Evolutionary conservation across 1,284 basidiomycete species (phyloP), one percentile per base, ranked within the genome.

Genomic region (Tylopilus sp.): DNA sequence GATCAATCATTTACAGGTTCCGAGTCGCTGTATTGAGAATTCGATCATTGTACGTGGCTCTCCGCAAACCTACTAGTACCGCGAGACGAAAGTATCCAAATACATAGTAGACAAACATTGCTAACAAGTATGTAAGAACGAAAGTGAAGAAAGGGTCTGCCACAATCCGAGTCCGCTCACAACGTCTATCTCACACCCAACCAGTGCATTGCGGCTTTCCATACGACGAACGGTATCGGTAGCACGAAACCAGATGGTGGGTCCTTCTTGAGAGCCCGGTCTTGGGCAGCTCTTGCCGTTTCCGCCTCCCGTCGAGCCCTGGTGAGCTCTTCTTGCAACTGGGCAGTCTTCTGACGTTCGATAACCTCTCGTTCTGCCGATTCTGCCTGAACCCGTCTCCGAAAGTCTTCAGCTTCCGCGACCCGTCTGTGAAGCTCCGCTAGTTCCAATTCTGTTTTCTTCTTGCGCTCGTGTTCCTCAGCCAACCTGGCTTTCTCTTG

Each of bases 191-290:
- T 56, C 36, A 47, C 61, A 52, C 64, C 64, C 17, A 69, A 46
- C 66, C 67, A 66, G 18, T 62, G 54, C 67, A 66, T 57, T 2
- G 64, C 64, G 5, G 64, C 64, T 18, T 52, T 66, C 64, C 64
- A 66, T 9, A 66, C 62, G 18, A 66, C 68, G 37, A 70, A 66
- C 8, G 64, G 66, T 50, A 70, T 69, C 4, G 67, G 64, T 15
- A 66, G 44, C 30, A 68, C 41, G 51, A 69, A 64, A 20, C 57
- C 51, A 3, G 63, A 49, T 2, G 66, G 55, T 3, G 65, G 52
- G 35, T 65, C 63, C 44, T 54, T 64, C 55, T 62, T 67, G 40
- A 46, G 14, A 21, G 35, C 14, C 21, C 66, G 55, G 37, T 65
- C 66, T 18, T 69, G 62, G 2, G 56, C 56, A 36, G 51, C 35